Evolutionary conservation across 2,329 filamentous ascomycete genomes (phyloP).

Genomic region (Penicillium hesseltinei): DNA sequence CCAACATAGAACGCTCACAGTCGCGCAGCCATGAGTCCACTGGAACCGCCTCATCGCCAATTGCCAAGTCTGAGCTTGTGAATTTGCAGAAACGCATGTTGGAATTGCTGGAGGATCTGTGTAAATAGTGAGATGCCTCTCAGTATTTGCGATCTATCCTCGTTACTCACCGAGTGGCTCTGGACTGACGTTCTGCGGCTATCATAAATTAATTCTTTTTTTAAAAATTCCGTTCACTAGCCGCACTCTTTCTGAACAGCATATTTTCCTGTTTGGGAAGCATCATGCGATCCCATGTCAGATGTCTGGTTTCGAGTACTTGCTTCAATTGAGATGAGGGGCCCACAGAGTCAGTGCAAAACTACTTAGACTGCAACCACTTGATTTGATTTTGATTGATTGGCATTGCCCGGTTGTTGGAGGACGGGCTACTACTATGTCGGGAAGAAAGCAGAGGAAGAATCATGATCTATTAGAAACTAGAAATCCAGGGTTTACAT

Average conservation of each 20-base stretch:
- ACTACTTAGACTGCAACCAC: background rate
- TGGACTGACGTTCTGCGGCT: background rate
- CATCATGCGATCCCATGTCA: background rate
- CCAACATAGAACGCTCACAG: background rate
- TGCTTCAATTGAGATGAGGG: background rate
- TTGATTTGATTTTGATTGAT: background rate
- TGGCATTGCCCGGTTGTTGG: background rate
- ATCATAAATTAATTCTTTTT: background rate
- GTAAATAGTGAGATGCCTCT: constrained; percentile 31
- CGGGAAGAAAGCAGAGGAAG: too few species aligned
- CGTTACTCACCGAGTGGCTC: background rate
- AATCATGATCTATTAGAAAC: too few species aligned
- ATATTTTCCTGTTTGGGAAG: background rate
- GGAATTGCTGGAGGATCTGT: constrained; percentile 52
- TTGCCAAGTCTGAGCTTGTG: constrained; percentile 45
- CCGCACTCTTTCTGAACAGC: background rate
- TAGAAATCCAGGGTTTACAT: too few species aligned
- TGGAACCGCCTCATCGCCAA: constrained; percentile 15
- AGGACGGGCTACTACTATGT: too few species aligned
- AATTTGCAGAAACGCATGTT: constrained; percentile 50
- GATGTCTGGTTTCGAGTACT: background rate
- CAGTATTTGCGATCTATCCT: background rate
- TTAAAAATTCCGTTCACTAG: background rate
- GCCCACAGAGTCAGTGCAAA: background rate
- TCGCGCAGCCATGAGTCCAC: background rate